A percentile compares a stretch with the other conserved stretches of the same genome.
Evolutionary conservation across 2,329 filamentous ascomycete species (phyloP).

Genomic region (Cladosporium sp.): DNA sequence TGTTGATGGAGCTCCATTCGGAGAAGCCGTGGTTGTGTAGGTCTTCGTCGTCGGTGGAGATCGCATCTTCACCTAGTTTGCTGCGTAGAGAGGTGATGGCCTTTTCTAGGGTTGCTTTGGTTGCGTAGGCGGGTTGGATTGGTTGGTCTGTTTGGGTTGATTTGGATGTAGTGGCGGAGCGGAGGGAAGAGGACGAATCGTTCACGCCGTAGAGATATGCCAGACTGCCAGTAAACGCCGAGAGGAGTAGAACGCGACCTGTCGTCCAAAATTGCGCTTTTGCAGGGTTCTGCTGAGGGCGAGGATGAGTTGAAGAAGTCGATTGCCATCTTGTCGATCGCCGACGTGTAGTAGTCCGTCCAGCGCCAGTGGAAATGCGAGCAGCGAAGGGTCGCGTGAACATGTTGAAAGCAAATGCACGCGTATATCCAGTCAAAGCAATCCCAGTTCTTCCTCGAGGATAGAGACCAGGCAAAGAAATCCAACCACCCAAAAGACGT

Average conservation of each 20-base stretch:
- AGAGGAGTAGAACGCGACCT: conserved; percentile 44
- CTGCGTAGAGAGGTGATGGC: conserved; percentile 53
- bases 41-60: conserved; percentile 62
- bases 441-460: too few species aligned
- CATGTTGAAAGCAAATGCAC: too few species aligned
- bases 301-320: neutral
- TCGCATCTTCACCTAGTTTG: conserved; percentile 53
- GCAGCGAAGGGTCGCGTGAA: too few species aligned
- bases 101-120: conserved; percentile 48
- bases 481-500: too few species aligned
- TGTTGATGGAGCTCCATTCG: conserved; percentile 68
- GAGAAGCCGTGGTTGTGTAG: conserved; percentile 63
- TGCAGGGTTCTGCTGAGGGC: neutral
- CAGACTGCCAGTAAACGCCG: conserved; percentile 48
- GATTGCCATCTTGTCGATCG: conserved; percentile 14
- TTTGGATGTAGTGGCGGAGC: neutral
- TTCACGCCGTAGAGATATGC: conserved; percentile 49
- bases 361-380: neutral
- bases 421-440: too few species aligned
- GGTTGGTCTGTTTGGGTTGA: neutral
- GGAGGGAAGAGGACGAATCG: conserved; percentile 23
- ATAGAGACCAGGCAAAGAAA: too few species aligned
- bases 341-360: neutral
- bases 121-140: conserved; percentile 43
- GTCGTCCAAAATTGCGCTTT: conserved; percentile 43